Evolutionary conservation across 2,329 filamentous ascomycete genomes (phyloP).

Genomic region (Venturia effusa): DNA sequence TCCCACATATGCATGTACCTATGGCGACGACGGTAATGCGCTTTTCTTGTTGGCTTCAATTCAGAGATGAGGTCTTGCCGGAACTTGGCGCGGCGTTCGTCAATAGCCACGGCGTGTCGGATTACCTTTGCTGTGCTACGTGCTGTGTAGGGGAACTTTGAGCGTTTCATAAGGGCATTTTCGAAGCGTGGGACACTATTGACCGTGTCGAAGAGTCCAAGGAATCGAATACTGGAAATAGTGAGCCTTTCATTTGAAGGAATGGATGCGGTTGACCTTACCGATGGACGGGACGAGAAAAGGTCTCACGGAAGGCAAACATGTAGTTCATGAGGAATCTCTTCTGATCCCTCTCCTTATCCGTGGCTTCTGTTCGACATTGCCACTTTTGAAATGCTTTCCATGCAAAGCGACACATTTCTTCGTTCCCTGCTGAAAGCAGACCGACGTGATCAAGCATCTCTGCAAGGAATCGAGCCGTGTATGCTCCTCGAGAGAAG

Average conservation of each 20-base stretch:
- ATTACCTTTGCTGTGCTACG: slow-evolving; percentile 47
- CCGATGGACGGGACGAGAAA: slow-evolving; percentile 61
- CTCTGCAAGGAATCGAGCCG: slow-evolving; percentile 50
- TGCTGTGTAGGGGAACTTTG: slow-evolving; percentile 58
- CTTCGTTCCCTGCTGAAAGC: slow-evolving; percentile 71
- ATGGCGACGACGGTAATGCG: slow-evolving; percentile 13
- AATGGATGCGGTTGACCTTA: not conserved
- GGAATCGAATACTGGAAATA: slow-evolving; percentile 47
- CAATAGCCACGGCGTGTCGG: slow-evolving; percentile 59
- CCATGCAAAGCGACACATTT: slow-evolving; percentile 77
- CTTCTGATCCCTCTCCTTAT: slow-evolving; percentile 38
- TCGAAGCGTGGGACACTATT: slow-evolving; percentile 47
- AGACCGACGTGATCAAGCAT: slow-evolving; percentile 79
- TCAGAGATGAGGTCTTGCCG: slow-evolving; percentile 55
- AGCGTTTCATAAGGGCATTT: slow-evolving; percentile 56
- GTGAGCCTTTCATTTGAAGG: not conserved
- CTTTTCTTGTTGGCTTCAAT: slow-evolving; percentile 21
- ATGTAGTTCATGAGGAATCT: slow-evolving; percentile 62
- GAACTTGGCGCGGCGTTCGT: slow-evolving; percentile 62
- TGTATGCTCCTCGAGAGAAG: slow-evolving; percentile 41
- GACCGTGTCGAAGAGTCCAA: slow-evolving; percentile 74
- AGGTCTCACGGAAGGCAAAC: slow-evolving; percentile 71
- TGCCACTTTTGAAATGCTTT: slow-evolving; percentile 53
- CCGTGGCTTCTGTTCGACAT: slow-evolving; percentile 36
- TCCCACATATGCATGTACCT: slow-evolving; percentile 10